Conservation (phyloP, 768 basidiomycete genomes). For the Naematelia encephala region DNA sequence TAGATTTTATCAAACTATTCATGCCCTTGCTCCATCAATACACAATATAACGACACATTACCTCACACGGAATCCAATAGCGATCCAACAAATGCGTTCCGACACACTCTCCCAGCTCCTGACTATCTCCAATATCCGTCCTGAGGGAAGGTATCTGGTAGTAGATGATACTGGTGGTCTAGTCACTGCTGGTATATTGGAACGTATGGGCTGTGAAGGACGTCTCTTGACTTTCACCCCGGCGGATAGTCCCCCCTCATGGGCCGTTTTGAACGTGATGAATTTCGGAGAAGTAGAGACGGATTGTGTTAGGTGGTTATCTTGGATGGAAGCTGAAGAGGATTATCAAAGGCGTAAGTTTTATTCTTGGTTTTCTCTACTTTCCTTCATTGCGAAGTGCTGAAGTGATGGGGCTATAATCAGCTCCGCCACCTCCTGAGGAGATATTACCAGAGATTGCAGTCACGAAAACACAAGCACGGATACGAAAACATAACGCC, state of each 20-base stretch:
- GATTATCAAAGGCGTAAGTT: conserved; percentile 57
- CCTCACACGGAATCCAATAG: conserved; percentile 71
- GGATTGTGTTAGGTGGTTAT: conserved; percentile 57
- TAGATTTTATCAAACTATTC: conserved; percentile 83
- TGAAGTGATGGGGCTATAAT: background rate
- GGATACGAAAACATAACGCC: conserved; percentile 64
- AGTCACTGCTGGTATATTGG: conserved; percentile 76
- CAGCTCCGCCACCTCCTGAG: conserved; percentile 40
- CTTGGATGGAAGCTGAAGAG: conserved; percentile 86
- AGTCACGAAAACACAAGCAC: conserved; percentile 23
- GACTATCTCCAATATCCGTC: conserved; percentile 73
- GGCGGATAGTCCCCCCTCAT: conserved; percentile 87
- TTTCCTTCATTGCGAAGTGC: no score
- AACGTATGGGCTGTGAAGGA: conserved; percentile 82
- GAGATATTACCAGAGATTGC: conserved; percentile 23
- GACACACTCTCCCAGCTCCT: conserved; percentile 88
- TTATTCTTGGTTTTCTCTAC: background rate
- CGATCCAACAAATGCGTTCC: conserved; percentile 73
- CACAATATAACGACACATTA: conserved; percentile 86
- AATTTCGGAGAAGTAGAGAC: conserved; percentile 67
- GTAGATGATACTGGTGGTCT: conserved; percentile 92
- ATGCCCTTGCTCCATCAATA: conserved; percentile 79
- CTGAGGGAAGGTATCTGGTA: conserved; percentile 80
- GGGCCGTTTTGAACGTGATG: conserved; percentile 76
- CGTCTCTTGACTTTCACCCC: conserved; percentile 79